Evolutionary conservation across 23 red algal species (phyloP), one percentile per base, ranked within the genome.

Genomic region (Rhodosorus marinus): DNA sequence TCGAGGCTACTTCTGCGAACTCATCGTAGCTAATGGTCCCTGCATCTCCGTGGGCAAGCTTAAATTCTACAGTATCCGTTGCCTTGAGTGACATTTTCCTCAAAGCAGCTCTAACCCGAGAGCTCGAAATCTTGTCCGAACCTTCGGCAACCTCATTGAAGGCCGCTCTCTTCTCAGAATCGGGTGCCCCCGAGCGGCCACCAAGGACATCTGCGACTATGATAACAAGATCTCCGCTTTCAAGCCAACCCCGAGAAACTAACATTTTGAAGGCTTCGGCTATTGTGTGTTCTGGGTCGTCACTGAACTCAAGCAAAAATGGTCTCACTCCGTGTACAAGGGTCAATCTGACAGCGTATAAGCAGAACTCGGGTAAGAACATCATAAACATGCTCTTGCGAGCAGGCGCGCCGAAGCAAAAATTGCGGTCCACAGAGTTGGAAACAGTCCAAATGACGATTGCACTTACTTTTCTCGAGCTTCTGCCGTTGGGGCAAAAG

Each of bases 171-270:
- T 81, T 45, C 29, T 98, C 78, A 20, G 57, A 65, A 49, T 98
- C 90, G 11, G 58, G 47, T 15, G 81, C 77, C 29, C 61, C 49
- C 52, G 69, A 55, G 2, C 58, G 33, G n/a, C 90, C 90, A 31
- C 90, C 90, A 26, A 98, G 72, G 20, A 98, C 67, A 51, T 98
- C 90, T 7, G 90, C 90, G 23, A 98, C 64, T 11, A 98, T 63
- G 4, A 98, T 64, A 29, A 98, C 66, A 24, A 68, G 50, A 20
- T 98, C 72, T 0, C 90, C 90, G 9, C 49, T 30, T 24, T 61
- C 55, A 0, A 98, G 56, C 9, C 64, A 69, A 17, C 63, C 26
- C 11, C 90, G 52, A n/a, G 69, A 60, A 41, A 60, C 75, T 54
- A 98, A 67, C 20, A 69, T 66, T 20, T 69, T 57, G 35, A 98